Evolutionary conservation across 179 eudicot genomes (phyloP).

Genomic region (Beta macrorhiza): DNA sequence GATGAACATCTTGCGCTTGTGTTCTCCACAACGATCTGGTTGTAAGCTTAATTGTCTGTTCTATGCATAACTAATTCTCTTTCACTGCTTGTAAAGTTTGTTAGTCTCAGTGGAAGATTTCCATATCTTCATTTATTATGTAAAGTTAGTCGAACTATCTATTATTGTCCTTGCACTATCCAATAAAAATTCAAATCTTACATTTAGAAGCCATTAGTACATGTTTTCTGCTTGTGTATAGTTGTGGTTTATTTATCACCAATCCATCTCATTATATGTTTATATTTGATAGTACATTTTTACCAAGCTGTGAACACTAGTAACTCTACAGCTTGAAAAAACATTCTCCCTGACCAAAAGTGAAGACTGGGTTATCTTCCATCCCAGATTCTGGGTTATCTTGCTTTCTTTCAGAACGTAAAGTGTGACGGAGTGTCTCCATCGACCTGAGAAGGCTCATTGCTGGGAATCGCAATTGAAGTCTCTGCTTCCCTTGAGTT

Average conservation of each 20-base stretch:
- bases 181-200: not conserved
- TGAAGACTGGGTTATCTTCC: too few relatives aligned
- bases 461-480: too few relatives aligned
- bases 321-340: not conserved
- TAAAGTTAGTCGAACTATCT: not conserved
- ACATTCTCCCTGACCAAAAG: too few relatives aligned
- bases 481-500: too few relatives aligned
- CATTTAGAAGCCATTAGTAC: not conserved
- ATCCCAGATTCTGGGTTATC: too few relatives aligned
- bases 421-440: too few relatives aligned
- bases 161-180: not conserved
- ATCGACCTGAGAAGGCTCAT: not conserved
- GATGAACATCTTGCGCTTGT: not conserved
- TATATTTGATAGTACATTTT: too few relatives aligned
- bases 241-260: not conserved
- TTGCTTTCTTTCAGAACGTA: too few relatives aligned
- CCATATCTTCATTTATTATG: conserved; percentile 10
- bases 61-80: not conserved
- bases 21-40: not conserved
- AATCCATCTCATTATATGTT: not conserved
- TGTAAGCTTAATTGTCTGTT: conserved; percentile 5
- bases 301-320: not conserved
- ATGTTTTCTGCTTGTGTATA: not conserved
- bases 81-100: conserved; percentile 13
- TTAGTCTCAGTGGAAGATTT: conserved; percentile 13